Evolutionary conservation across 345 rosid genomes (phyloP), one percentile per base, ranked within the genome.

Genomic region (Dipteronia dyeriana): DNA sequence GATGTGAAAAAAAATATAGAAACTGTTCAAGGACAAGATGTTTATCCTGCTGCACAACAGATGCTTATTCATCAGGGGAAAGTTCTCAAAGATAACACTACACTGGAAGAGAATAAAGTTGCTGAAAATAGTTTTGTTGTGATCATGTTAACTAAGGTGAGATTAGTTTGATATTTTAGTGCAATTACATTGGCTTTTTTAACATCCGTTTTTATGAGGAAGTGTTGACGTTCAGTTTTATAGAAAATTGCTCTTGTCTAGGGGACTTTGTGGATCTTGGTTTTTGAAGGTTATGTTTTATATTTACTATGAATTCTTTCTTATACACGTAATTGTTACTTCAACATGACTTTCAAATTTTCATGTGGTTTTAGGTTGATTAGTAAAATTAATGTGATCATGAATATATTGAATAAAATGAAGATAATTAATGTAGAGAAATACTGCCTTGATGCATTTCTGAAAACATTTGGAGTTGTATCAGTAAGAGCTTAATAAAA

Each of bases 31-130:
- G 97, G 98, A 29, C 80, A 84, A 7, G 88, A 81, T 77, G 81
- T 83, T 70, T 95, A 88, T 78, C 97, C 97, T 65, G 93, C 97
- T 75, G 80, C 84, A 31, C 90, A 85, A 41, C 95, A 78, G 77
- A 90, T 95, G 95, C 97, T 95, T 61, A 93, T 95, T 79, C 67
- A 90, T 78, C 95, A 93, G 80, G 97, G 97, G 49, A 93, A 88
- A 79, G 95, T 95, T 53, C 97, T 95, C 54, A 88, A 86, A 74
- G 97, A 95, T 75, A 78, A 81, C 79, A 88, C 94, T 9, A 95
- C 98, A 38, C 70, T 95, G 79, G 94, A 83, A 25, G 95, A 89
- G 75, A 93, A 88, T 68, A 87, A 88, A 79, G 92, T 95, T 47
- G 85, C 85, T 23, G 97, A 93, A 80, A 88, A 88, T 74, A 90